Evolutionary conservation across 2,329 filamentous ascomycete genomes (phyloP).

Genomic region (Gremmenia infestans): DNA sequence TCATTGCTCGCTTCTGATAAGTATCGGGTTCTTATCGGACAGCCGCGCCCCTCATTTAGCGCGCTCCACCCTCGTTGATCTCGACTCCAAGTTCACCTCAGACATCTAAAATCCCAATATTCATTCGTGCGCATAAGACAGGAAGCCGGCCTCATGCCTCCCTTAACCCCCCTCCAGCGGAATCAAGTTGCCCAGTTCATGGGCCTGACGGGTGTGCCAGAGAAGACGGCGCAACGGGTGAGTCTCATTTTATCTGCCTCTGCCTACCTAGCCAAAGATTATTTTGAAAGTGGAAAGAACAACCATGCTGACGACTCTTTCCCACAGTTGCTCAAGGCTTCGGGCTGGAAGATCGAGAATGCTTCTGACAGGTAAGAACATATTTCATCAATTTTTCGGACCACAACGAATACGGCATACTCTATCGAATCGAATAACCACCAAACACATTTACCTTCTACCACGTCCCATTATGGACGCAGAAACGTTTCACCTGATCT

Average conservation of each 20-base stretch:
- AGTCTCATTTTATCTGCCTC: slow-evolving; percentile 9
- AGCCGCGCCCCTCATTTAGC: neutral
- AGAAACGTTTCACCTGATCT: too few relatives aligned
- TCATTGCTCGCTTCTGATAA: slow-evolving; percentile 7
- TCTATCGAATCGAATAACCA: neutral
- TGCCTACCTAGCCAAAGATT: slow-evolving; percentile 1
- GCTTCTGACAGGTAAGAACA: slow-evolving; percentile 36
- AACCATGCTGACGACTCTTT: slow-evolving; percentile 17
- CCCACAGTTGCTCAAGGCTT: slow-evolving; percentile 32
- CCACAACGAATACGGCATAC: neutral
- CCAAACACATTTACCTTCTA: neutral
- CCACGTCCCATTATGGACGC: too few relatives aligned
- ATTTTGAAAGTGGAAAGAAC: slow-evolving; percentile 3
- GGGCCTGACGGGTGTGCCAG: slow-evolving; percentile 28
- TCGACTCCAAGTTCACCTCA: neutral
- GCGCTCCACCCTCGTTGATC: neutral
- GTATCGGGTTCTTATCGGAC: neutral
- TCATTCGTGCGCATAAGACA: neutral
- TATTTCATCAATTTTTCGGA: slow-evolving; percentile 2
- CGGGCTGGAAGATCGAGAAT: slow-evolving; percentile 34
- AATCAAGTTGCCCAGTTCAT: slow-evolving; percentile 26
- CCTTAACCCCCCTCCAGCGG: slow-evolving; percentile 22
- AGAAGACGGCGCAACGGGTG: slow-evolving; percentile 28
- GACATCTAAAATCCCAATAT: neutral
- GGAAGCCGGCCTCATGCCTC: slow-evolving; percentile 25